Percentiles rank a stretch among this genome's conserved stretches.
These are phyloP conservation scores for Pezicula rhizophila DNA, from an alignment of 2,329 filamentous ascomycete genomes.

Conservation along the genomic window DNA sequence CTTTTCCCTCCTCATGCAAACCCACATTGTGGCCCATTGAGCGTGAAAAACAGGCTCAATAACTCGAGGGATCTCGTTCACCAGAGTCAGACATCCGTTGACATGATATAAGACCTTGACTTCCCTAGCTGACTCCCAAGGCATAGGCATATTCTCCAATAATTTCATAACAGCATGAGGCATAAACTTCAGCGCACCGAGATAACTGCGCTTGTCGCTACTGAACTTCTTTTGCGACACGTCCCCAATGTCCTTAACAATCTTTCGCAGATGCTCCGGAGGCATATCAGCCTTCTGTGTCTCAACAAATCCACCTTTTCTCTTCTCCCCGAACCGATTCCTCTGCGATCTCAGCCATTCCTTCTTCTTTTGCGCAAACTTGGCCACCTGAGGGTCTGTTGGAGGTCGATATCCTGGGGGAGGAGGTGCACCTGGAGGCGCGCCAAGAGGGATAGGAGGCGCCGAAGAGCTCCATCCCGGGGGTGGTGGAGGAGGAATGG, in stretches of 20 bases:
- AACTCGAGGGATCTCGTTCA: slow-evolving; percentile 93
- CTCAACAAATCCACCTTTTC: slow-evolving; percentile 93
- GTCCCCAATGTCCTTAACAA: slow-evolving; percentile 96
- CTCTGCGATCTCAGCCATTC: slow-evolving; percentile 93
- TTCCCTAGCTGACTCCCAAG: slow-evolving; percentile 92
- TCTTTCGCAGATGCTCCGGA: slow-evolving; percentile 95
- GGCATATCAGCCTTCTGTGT: slow-evolving; percentile 99
- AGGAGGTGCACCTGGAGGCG: slow-evolving; percentile 52
- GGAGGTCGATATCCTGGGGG: slow-evolving; percentile 80
- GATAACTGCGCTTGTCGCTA: slow-evolving; percentile 94
- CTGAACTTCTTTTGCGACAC: slow-evolving; percentile 99
- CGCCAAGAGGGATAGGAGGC: slow-evolving; percentile 43
- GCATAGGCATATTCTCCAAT: slow-evolving; percentile 99
- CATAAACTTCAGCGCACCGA: slow-evolving; percentile 98
- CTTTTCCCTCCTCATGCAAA: slow-evolving; percentile 96
- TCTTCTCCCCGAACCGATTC: slow-evolving; percentile 93
- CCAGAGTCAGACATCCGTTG: slow-evolving; percentile 91
- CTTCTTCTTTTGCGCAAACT: slow-evolving; percentile 98
- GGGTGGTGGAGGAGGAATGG: slow-evolving; percentile 60
- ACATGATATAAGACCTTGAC: slow-evolving; percentile 98
- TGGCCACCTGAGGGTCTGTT: slow-evolving; percentile 77
- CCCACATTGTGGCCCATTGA: slow-evolving; percentile 99
- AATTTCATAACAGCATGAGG: slow-evolving; percentile 96
- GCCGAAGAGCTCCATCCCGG: slow-evolving; percentile 54
- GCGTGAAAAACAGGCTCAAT: slow-evolving; percentile 98